Conservation (phyloP, 495 filamentous ascomycete species). For the Annulohypoxylon maeteangense region DNA sequence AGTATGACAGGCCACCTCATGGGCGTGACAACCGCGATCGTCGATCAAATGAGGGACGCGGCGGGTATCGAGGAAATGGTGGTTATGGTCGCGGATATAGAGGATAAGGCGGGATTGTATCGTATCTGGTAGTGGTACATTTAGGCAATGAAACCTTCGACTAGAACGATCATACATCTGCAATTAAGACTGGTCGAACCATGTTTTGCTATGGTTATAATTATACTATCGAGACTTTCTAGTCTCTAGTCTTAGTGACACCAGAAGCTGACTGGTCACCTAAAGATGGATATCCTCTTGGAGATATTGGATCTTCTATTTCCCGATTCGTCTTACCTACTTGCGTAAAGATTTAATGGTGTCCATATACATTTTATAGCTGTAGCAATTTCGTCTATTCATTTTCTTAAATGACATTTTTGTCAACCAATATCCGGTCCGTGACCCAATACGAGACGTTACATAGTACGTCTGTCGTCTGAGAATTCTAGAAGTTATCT, state of each 20-base stretch:
- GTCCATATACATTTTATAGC: not conserved
- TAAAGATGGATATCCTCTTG: not conserved
- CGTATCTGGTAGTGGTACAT: not conserved
- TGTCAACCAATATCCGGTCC: too few relatives aligned
- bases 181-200: not conserved
- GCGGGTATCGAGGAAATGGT: slow-evolving; percentile 37
- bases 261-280: not conserved
- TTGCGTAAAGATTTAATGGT: not conserved
- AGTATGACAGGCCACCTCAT: slow-evolving; percentile 36
- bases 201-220: not conserved
- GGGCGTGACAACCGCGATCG: slow-evolving; percentile 27
- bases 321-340: not conserved
- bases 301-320: not conserved
- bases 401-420: too few relatives aligned
- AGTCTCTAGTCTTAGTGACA: not conserved
- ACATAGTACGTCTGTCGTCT: too few relatives aligned
- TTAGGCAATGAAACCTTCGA: not conserved
- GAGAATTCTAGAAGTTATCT: not conserved
- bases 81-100: slow-evolving; percentile 6
- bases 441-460: not conserved
- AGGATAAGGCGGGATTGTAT: not conserved
- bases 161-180: not conserved
- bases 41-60: slow-evolving; percentile 40
- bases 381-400: not conserved
- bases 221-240: not conserved